Evolutionary conservation across 2,329 filamentous ascomycete species (phyloP).

Genomic region (Lecanoromycetidae sp.): DNA sequence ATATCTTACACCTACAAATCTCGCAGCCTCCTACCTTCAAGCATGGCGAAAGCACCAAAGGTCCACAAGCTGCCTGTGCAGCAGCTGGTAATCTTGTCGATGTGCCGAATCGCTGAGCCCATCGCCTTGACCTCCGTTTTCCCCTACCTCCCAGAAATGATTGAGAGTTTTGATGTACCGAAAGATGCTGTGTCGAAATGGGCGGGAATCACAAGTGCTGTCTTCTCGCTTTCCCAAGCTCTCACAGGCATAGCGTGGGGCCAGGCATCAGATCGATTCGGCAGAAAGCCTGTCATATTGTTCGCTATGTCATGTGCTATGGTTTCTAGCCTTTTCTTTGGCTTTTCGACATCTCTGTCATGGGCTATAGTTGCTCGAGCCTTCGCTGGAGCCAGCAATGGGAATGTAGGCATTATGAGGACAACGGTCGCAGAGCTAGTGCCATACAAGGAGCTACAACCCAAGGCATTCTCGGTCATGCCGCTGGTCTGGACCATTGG

Average conservation of each 20-base stretch:
- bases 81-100: conserved; percentile 66
- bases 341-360: conserved; percentile 62
- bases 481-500: conserved; percentile 82
- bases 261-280: conserved; percentile 61
- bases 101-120: conserved; percentile 69
- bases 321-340: conserved; percentile 68
- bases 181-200: conserved; percentile 64
- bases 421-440: conserved; percentile 18
- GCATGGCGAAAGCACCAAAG: conserved; percentile 5
- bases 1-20: not conserved
- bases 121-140: conserved; percentile 29
- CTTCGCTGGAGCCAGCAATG: conserved; percentile 73
- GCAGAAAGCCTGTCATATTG: conserved; percentile 72
- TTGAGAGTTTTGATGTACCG: conserved; percentile 61
- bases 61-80: conserved; percentile 56
- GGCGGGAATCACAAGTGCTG: conserved; percentile 62
- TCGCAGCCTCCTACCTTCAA: not conserved
- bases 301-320: conserved; percentile 65
- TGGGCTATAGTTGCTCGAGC: conserved; percentile 71
- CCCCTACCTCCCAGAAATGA: conserved; percentile 64
- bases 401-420: conserved; percentile 78
- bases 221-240: conserved; percentile 62
- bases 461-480: conserved; percentile 85
- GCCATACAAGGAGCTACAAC: conserved; percentile 19
- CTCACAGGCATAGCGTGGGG: conserved; percentile 64